Percentiles rank a stretch among this genome's conserved stretches.
These are phyloP conservation scores for Setaria italica DNA, from an alignment of 202 grass and related monocot genomes.

Conservation along the genomic window DNA sequence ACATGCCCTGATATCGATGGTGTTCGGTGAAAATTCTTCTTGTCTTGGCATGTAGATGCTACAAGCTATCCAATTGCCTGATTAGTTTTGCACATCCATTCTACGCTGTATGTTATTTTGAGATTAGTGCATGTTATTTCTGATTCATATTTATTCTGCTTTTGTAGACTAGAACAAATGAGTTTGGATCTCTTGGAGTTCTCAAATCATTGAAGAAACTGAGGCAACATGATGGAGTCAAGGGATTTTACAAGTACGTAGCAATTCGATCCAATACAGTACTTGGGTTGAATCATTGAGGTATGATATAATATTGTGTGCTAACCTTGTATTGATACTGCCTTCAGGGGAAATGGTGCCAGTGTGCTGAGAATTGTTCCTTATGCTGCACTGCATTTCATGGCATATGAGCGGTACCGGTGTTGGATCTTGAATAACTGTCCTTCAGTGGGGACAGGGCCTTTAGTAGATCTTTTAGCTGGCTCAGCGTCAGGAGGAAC, in stretches of 20 bases:
- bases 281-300: conserved; percentile 1
- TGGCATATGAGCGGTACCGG: conserved; percentile 93
- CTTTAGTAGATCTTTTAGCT: conserved; percentile 87
- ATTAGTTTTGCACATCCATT: conserved; percentile 14
- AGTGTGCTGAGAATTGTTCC: conserved; percentile 93
- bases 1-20: neutral
- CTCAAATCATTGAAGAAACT: conserved; percentile 79
- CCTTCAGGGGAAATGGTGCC: conserved; percentile 90
- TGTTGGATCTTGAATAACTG: conserved; percentile 93
- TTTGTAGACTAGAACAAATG: conserved; percentile 83
- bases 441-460: conserved; percentile 71
- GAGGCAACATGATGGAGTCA: conserved; percentile 76
- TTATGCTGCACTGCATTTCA: conserved; percentile 94
- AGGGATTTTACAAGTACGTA: conserved; percentile 92
- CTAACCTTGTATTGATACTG: conserved; percentile 45
- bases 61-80: conserved; percentile 9
- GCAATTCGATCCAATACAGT: conserved; percentile 33
- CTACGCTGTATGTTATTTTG: conserved; percentile 10
- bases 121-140: conserved; percentile 1
- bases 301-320: neutral
- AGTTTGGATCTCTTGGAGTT: conserved; percentile 84
- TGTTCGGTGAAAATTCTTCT: neutral
- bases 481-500: conserved; percentile 90
- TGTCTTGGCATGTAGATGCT: neutral
- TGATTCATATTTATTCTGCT: conserved; percentile 30